A percentile compares a stretch with the other conserved stretches of the same genome.
phyloP scores from a whole-genome alignment of 345 rosid genomes.

The Murraya koenigii region DNA sequence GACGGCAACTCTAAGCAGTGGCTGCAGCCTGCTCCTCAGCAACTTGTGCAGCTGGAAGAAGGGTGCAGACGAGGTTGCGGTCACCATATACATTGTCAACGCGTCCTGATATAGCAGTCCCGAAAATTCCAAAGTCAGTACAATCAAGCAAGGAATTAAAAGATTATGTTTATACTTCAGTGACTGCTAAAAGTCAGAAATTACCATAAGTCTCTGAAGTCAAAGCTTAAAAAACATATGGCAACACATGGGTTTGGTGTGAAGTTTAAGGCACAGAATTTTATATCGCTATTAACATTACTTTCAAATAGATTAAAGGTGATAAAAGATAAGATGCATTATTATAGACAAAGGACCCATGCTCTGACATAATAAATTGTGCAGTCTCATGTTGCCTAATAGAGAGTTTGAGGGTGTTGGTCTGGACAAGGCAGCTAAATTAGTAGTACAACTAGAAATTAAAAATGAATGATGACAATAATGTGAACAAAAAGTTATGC shows the following conservation, averaged over 20 bases:
- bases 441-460: not conserved
- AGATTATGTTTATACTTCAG: not conserved
- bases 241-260: not conserved
- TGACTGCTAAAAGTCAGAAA: not conserved
- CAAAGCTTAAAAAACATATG: not conserved
- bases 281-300: not conserved
- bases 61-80: slow-evolving; percentile 92
- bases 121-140: not conserved
- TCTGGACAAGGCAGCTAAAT: not conserved
- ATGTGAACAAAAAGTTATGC: not conserved
- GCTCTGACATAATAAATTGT: not conserved
- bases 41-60: slow-evolving; percentile 58
- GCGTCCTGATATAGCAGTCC: slow-evolving; percentile 54
- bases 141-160: not conserved
- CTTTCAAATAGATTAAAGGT: not conserved
- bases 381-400: not conserved
- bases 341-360: not conserved
- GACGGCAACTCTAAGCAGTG: slow-evolving; percentile 43
- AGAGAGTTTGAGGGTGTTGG: not conserved
- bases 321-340: not conserved
- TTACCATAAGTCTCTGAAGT: not conserved
- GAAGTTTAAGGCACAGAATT: not conserved
- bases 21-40: slow-evolving; percentile 86
- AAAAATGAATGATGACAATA: not conserved
- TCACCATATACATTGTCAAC: slow-evolving; percentile 97